phyloP scores from a whole-genome alignment of 2,329 filamentous ascomycete species.

The Knufia fluminis region DNA sequence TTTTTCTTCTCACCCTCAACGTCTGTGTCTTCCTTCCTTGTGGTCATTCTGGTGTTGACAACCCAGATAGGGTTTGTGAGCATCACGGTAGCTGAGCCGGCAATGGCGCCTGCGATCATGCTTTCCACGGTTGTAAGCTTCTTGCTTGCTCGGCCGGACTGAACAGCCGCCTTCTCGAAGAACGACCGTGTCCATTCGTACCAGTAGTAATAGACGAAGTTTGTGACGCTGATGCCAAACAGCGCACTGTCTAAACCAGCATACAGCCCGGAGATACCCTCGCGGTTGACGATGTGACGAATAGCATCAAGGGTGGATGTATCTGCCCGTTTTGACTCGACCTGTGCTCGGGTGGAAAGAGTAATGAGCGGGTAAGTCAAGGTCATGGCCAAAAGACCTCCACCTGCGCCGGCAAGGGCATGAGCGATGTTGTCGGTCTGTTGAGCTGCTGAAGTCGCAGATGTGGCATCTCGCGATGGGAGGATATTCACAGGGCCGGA shows the following conservation, averaged over 20 bases:
- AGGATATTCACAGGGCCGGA: slow-evolving; percentile 12
- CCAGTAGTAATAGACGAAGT: slow-evolving; percentile 99
- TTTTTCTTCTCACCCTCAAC: slow-evolving; percentile 33
- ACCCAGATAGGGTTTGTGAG: slow-evolving; percentile 99
- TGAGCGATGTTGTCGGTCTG: slow-evolving; percentile 97
- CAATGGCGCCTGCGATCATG: slow-evolving; percentile 90
- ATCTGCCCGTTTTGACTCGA: slow-evolving; percentile 89
- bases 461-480: slow-evolving; percentile 9
- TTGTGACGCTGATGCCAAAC: slow-evolving; percentile 96
- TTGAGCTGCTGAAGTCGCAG: slow-evolving; percentile 57
- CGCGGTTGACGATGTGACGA: slow-evolving; percentile 77
- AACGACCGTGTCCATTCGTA: slow-evolving; percentile 92
- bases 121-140: slow-evolving; percentile 86
- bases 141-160: slow-evolving; percentile 61
- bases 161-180: slow-evolving; percentile 66
- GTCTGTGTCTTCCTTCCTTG: slow-evolving; percentile 56
- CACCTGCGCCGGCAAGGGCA: slow-evolving; percentile 83
- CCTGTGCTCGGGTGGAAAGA: slow-evolving; percentile 91
- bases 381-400: slow-evolving; percentile 89
- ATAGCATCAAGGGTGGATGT: slow-evolving; percentile 76
- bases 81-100: slow-evolving; percentile 86
- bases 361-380: slow-evolving; percentile 96
- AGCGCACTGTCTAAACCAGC: slow-evolving; percentile 87
- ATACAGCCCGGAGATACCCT: slow-evolving; percentile 83
- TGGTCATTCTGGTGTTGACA: slow-evolving; percentile 96